Base-by-base conservation (phyloP, 352 stramenopile species). In the Pythium insidiosum region DNA sequence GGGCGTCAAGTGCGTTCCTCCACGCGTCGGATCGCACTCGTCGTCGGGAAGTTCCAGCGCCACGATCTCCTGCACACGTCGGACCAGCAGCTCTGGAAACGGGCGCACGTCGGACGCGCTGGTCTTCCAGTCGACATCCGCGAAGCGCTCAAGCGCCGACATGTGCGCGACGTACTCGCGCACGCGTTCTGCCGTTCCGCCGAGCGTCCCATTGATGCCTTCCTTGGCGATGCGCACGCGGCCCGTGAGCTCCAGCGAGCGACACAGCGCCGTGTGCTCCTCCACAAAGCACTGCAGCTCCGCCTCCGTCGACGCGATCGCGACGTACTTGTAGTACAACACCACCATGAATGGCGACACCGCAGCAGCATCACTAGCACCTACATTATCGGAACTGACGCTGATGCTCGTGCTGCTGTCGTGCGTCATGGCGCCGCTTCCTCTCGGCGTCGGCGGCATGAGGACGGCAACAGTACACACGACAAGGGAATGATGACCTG, bases 131-230 rank as follows among this genome's bases (percentile, higher is more conserved):
- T 94, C 84, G 34, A 94, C 64, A n/a, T 35, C 63, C 16, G 21
- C 23, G 39, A 68, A 67, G 16, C 53, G 49, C 22, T 38, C 23
- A 24, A 58, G 41, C 29, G 62, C 37, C 38, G 68, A 28, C 73
- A 90, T 92, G 6, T 6, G 22, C 10, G 59, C 47, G 11, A 88
- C 68, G 66, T 95, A 95, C 44, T 61, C 49, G 18, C 80, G 58
- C 29, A 95, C 63, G 38, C 18, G 52, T 15, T 38, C 40, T 0
- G 30, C 43, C 3, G 51, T 47, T 13, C 79, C 80, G 16, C 72
- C 76, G 1, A 95, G 61, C 37, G 83, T 94, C 35, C 84, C 84
- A 49, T 95, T 95, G 56, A 95, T 78, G 31, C 84, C 84, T 45
- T 95, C 84, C n/a, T 61, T 43, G 11, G 79, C 77, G 22, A 95